Percentiles rank a stretch among this genome's conserved stretches.
phyloP scores from a whole-genome alignment of 1,284 basidiomycete species.

The Trichosporon coremiiforme region DNA sequence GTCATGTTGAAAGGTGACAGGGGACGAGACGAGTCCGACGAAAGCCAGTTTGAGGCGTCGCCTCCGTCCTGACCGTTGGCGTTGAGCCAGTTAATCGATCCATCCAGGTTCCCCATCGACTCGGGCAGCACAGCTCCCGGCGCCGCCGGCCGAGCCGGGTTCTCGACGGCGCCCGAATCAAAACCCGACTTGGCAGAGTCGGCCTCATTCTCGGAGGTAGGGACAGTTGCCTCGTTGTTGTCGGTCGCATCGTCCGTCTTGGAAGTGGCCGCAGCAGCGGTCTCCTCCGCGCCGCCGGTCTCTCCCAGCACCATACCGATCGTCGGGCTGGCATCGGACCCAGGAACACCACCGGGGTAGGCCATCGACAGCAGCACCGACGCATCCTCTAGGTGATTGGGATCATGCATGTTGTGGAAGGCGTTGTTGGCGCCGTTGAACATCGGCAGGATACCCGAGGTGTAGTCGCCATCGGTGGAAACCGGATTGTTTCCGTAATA shows the following conservation, averaged over 20 bases:
- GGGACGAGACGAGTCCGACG: conserved; percentile 31
- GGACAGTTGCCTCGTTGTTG: conserved; percentile 22
- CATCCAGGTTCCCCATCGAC: conserved; percentile 46
- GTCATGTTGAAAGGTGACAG: conserved; percentile 44
- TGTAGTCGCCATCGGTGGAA: conserved; percentile 37
- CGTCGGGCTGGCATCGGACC: conserved; percentile 30
- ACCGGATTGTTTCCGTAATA: conserved; percentile 39
- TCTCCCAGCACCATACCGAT: conserved; percentile 41
- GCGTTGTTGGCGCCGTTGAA: conserved; percentile 37
- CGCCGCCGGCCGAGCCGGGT: conserved; percentile 40
- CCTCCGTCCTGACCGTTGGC: neutral
- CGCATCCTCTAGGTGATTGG: conserved; percentile 55
- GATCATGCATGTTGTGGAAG: conserved; percentile 45
- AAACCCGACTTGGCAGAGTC: conserved; percentile 30
- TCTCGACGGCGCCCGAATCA: conserved; percentile 37
- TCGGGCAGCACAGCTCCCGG: conserved; percentile 38
- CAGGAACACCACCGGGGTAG: conserved; percentile 48
- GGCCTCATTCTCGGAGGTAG: conserved; percentile 15
- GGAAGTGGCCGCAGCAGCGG: conserved; percentile 7
- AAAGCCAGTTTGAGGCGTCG: conserved; percentile 20
- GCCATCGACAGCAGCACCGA: conserved; percentile 56
- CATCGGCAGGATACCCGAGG: conserved; percentile 49
- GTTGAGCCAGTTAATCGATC: conserved; percentile 48
- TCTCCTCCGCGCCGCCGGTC: neutral
- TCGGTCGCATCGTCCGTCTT: conserved; percentile 25